Percentiles rank a stretch among this genome's conserved stretches.
These are phyloP conservation scores for Vanderwaltozyma yarrowii DNA, from an alignment of 805 yeast genomes.

Conservation along the genomic window DNA sequence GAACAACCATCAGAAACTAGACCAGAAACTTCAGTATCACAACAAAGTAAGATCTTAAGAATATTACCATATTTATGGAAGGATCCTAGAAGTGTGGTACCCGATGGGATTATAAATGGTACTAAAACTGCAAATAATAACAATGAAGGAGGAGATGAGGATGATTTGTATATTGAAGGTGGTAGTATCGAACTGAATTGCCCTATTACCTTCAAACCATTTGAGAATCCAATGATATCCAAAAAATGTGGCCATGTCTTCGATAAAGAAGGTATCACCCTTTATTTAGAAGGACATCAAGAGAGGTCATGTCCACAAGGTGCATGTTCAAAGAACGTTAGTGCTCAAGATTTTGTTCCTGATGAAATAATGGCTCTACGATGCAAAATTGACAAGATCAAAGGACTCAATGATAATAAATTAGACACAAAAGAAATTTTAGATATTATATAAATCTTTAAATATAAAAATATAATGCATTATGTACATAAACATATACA, in stretches of 20 bases:
- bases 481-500: no score
- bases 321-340: conserved; percentile 36
- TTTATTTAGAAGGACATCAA: conserved; percentile 20
- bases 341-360: conserved; percentile 29
- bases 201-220: conserved; percentile 49
- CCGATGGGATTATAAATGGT: conserved; percentile 41
- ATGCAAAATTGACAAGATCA: conserved; percentile 29
- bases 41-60: conserved; percentile 22
- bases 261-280: conserved; percentile 38
- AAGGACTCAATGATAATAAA: conserved; percentile 2
- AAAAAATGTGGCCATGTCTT: conserved; percentile 51
- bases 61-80: conserved; percentile 34
- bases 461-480: no score
- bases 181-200: conserved; percentile 61
- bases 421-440: no score
- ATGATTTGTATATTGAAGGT: conserved; percentile 57
- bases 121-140: conserved; percentile 11
- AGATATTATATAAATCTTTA: background rate
- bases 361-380: conserved; percentile 51
- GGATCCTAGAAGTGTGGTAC: conserved; percentile 33
- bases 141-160: conserved; percentile 34
- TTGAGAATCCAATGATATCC: conserved; percentile 46
- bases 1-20: background rate
- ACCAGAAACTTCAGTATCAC: background rate
- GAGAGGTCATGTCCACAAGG: conserved; percentile 49